A percentile compares a stretch with the other conserved stretches of the same genome.
These are phyloP conservation scores for Lupinus albus DNA, from an alignment of 306 rosid genomes.

Conservation along the genomic window DNA sequence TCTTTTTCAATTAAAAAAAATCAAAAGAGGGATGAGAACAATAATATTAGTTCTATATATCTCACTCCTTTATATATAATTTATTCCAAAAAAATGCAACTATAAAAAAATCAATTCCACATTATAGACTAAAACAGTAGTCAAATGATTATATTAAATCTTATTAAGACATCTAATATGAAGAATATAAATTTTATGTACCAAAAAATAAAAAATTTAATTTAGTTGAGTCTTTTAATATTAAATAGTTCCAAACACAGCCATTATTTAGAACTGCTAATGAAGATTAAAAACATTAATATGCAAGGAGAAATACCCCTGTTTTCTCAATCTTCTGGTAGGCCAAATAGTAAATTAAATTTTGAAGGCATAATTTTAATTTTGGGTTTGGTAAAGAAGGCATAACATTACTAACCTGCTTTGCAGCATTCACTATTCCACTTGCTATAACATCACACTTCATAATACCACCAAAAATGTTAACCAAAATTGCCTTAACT, in stretches of 20 bases:
- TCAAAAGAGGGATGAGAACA: neutral
- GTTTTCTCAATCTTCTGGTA: constrained; percentile 22
- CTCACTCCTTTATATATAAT: neutral
- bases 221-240: constrained; percentile 5
- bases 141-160: constrained; percentile 8
- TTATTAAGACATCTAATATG: constrained; percentile 1
- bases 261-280: constrained; percentile 14
- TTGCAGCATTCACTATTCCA: constrained; percentile 99
- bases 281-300: neutral
- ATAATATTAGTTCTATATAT: neutral
- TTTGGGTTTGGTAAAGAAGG: neutral
- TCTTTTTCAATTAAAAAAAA: neutral
- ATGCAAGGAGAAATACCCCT: constrained; percentile 1
- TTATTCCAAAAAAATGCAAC: constrained; percentile 5
- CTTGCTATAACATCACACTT: constrained; percentile 97
- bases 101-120: constrained; percentile 23
- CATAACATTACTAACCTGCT: constrained; percentile 56
- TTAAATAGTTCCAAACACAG: neutral
- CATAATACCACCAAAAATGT: constrained; percentile 98
- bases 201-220: neutral
- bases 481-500: constrained; percentile 97
- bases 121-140: constrained; percentile 18
- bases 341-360: constrained; percentile 14
- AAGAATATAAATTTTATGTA: constrained; percentile 9
- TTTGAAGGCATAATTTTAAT: neutral